These are phyloP conservation scores for Adansonia rubrostipa DNA, from an alignment of 441 rosid genomes.

Conservation along the genomic window DNA sequence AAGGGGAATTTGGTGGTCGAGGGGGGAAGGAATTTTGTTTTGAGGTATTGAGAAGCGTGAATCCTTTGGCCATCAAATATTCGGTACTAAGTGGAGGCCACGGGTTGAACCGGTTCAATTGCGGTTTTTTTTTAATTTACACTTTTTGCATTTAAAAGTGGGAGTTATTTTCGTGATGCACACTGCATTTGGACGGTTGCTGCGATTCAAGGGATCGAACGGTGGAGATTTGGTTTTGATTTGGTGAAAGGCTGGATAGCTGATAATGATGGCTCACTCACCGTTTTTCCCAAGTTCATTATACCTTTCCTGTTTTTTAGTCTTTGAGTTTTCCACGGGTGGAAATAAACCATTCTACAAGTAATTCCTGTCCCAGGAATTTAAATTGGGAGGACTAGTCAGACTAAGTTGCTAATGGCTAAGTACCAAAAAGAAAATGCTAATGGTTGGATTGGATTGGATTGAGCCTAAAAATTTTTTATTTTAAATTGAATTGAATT, in stretches of 20 bases:
- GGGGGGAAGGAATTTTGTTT: conserved; percentile 45
- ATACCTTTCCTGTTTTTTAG: neutral
- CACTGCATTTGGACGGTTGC: neutral
- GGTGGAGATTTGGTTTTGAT: conserved; percentile 31
- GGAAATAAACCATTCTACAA: conserved; percentile 27
- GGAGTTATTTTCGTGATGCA: neutral
- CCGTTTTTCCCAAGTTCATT: conserved; percentile 8
- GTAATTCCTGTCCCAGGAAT: neutral
- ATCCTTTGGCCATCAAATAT: conserved; percentile 53
- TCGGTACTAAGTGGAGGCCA: conserved; percentile 28
- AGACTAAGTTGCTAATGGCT: too few relatives aligned
- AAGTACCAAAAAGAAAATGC: too few relatives aligned
- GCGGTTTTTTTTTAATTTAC: neutral
- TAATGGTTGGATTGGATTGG: too few relatives aligned
- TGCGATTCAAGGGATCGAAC: conserved; percentile 19
- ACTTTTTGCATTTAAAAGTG: neutral
- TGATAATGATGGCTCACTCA: neutral
- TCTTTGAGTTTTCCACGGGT: neutral
- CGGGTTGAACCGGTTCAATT: neutral
- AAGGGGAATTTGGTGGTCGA: conserved; percentile 27
- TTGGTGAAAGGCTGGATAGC: neutral
- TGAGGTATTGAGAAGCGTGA: conserved; percentile 45
- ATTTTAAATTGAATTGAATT: too few relatives aligned
- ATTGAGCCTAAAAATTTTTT: too few relatives aligned
- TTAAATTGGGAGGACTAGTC: neutral